Evolutionary conservation across 1,139 yeast species (phyloP).

Genomic region (Geotrichum klebahnii): DNA sequence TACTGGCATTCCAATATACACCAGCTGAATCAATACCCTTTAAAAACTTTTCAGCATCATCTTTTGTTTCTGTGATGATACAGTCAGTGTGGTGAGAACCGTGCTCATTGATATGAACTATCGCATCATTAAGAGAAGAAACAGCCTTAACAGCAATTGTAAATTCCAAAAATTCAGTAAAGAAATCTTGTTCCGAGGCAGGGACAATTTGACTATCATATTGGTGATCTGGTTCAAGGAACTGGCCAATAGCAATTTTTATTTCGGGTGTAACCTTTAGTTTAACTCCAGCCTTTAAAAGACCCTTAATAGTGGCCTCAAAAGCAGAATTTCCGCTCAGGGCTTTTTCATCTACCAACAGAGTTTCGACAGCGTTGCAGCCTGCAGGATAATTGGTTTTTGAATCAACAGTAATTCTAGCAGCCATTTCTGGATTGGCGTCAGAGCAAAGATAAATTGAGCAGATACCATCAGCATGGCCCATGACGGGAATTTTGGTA

Average conservation of each 20-base stretch:
- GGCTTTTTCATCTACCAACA: conserved; percentile 62
- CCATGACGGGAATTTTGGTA: conserved; percentile 93
- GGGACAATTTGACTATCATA: conserved; percentile 43
- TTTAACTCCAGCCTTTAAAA: conserved; percentile 64
- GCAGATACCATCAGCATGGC: conserved; percentile 98
- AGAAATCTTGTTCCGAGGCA: conserved; percentile 61
- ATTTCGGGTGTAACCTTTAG: conserved; percentile 63
- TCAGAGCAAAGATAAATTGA: conserved; percentile 74
- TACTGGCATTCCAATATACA: conserved; percentile 96
- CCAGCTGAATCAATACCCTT: conserved; percentile 92
- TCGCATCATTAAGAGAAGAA: conserved; percentile 60
- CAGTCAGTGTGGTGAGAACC: conserved; percentile 97
- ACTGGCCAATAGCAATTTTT: conserved; percentile 29
- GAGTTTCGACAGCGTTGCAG: conserved; percentile 91
- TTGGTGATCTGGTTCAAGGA: conserved; percentile 29
- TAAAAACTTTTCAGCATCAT: conserved; percentile 67
- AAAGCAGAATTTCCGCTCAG: conserved; percentile 39
- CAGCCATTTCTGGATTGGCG: conserved; percentile 74
- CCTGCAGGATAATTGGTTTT: conserved; percentile 98
- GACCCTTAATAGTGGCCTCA: conserved; percentile 45
- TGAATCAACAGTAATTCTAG: conserved; percentile 70
- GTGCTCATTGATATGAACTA: conserved; percentile 77
- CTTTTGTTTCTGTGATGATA: conserved; percentile 71
- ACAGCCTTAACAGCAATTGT: conserved; percentile 74
- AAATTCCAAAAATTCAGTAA: conserved; percentile 74